phyloP scores from a whole-genome alignment of 225 moss, liverwort and hornwort genomes.

The Bryoerythrophyllum caledonicum region DNA sequence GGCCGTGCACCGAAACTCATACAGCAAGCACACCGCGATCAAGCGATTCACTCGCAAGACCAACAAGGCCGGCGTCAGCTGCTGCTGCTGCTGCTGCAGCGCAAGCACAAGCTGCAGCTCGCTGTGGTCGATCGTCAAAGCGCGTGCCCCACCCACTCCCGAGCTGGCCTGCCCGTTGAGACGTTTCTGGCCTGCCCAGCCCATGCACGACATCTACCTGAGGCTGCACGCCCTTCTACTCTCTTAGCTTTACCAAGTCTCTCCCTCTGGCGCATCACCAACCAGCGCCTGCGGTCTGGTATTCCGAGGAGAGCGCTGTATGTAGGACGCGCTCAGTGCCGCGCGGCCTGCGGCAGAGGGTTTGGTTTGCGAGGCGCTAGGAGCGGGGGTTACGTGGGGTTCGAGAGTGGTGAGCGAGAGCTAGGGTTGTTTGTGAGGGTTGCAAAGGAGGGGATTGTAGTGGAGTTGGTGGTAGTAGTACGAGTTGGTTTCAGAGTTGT shows the following conservation, averaged over 20 bases:
- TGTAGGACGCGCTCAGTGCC: neutral
- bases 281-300: neutral
- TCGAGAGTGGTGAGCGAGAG: neutral
- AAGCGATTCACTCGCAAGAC: constrained; percentile 4
- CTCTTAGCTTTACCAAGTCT: neutral
- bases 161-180: constrained; percentile 19
- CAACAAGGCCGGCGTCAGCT: too few relatives aligned
- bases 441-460: constrained; percentile 1
- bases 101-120: neutral
- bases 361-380: constrained; percentile 27
- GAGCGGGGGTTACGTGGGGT: neutral
- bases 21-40: neutral
- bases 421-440: constrained; percentile 32
- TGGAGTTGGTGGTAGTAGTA: neutral
- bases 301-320: neutral
- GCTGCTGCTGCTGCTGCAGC: too few relatives aligned
- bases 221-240: neutral
- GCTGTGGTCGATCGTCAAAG: too few relatives aligned
- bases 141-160: too few relatives aligned
- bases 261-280: constrained; percentile 13
- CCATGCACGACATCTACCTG: constrained; percentile 43
- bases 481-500: neutral
- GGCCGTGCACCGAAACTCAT: constrained; percentile 35
- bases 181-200: neutral
- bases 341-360: neutral